Conservation (phyloP, 78 protist species). For the Mantamonas sphyraenae region DNA sequence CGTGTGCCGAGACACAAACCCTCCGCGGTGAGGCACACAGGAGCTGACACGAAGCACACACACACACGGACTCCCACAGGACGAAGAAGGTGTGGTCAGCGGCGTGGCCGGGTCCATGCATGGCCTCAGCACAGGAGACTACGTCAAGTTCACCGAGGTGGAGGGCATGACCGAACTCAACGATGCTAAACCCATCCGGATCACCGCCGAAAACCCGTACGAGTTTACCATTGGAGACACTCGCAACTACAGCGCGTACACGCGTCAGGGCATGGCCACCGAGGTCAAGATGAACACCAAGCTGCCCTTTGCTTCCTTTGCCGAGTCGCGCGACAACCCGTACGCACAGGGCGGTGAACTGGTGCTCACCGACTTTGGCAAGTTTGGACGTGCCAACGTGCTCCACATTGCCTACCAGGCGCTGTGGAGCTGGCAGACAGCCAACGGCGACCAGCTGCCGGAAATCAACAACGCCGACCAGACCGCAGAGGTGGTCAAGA, state of each 20-base stretch:
- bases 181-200: constrained; percentile 11
- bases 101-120: constrained; percentile 66
- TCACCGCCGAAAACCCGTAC: neutral
- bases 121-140: constrained; percentile 73
- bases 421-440: neutral
- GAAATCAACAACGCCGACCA: constrained; percentile 8
- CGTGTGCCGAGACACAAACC: too few relatives aligned
- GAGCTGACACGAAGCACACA: too few relatives aligned
- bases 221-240: neutral
- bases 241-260: neutral
- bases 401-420: constrained; percentile 20
- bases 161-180: constrained; percentile 84
- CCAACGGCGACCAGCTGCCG: constrained; percentile 5
- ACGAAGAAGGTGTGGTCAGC: constrained; percentile 56
- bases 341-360: too few relatives aligned
- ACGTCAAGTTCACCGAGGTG: constrained; percentile 74
- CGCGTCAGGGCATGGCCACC: neutral
- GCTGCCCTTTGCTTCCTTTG: neutral
- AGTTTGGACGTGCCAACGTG: too few relatives aligned
- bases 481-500: neutral
- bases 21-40: too few relatives aligned
- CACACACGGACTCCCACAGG: too few relatives aligned
- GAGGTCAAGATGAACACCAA: neutral
- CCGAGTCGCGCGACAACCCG: too few relatives aligned
- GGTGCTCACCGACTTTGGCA: too few relatives aligned